Evolutionary conservation across 2,329 filamentous ascomycete species (phyloP), one percentile per base, ranked within the genome.

Genomic region (Fusarium citri): DNA sequence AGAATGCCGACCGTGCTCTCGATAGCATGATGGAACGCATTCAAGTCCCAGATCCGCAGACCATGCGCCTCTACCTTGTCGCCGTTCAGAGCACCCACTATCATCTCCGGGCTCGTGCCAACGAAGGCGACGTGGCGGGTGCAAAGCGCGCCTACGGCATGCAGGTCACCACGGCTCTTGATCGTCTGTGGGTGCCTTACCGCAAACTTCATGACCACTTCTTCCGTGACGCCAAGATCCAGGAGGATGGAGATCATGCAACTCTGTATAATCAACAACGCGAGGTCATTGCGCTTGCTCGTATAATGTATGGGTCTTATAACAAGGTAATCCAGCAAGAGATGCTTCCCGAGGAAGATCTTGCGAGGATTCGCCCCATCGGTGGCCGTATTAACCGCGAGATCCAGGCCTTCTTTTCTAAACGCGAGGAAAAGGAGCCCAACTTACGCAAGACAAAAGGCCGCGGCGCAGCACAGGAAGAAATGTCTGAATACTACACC

Each of bases 1-100:
- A 83, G 5, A 85, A 91, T 69, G 91, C 92, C 7, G 88, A 84
- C 53, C 79, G 83, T 53, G 83, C 97, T 26, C 81, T 97, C 30
- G 83, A 89, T 55, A 77, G 87, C 53, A 94, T 94, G 91, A 56
- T 77, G 40, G 53, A 61, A 25, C 73, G 76, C 22, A 74, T 79
- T 51, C 43, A 76, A 14, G 76, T 81, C 5, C 85, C 87, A 3
- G 88, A 92, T 69, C 69, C 86, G 8, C 76, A 80, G 41, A 77
- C 84, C 20, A 78, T 91, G 63, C 82, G 83, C 41, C 76, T 84
- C 9, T 92, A 90, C 77, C 81, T 92, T 28, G 83, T 85, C 37
- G 79, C 87, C 16, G 85, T 88, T 7, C 79, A 89, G 46, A 81
- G 80, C 49, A 85, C 77, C 74, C 81, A 83, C 76, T 80, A 78